Percentiles rank a stretch among this genome's conserved stretches.
phyloP scores from a whole-genome alignment of 768 basidiomycete genomes.

The Boletus barrowsii region DNA sequence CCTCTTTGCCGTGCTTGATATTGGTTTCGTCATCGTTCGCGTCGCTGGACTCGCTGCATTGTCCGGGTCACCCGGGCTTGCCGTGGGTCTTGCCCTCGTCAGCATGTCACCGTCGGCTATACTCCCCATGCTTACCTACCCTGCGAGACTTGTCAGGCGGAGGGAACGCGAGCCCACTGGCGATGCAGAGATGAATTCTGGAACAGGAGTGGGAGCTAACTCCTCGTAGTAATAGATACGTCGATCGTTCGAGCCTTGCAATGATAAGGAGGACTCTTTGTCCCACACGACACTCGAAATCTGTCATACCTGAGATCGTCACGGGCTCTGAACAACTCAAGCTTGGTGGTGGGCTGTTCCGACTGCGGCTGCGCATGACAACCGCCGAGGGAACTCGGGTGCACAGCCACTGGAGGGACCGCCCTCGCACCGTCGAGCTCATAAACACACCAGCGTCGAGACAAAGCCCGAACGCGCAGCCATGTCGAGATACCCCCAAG shows the following conservation, averaged over 20 bases:
- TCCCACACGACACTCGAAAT: no score
- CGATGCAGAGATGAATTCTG: slow-evolving; percentile 4
- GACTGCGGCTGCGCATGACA: slow-evolving; percentile 1
- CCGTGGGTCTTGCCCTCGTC: slow-evolving; percentile 8
- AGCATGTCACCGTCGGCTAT: slow-evolving; percentile 6
- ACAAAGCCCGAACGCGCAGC: slow-evolving; percentile 1
- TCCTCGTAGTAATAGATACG: not conserved
- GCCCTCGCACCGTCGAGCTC: not conserved
- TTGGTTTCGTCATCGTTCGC: slow-evolving; percentile 20
- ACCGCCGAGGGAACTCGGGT: not conserved
- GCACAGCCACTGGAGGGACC: slow-evolving; percentile 7
- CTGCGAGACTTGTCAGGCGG: not conserved
- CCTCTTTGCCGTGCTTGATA: slow-evolving; percentile 17
- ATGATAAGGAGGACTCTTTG: no score
- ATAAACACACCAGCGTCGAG: slow-evolving; percentile 3
- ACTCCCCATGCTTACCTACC: slow-evolving; percentile 1
- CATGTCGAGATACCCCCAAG: slow-evolving; percentile 45
- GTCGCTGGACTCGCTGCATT: slow-evolving; percentile 9
- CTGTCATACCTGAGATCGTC: no score
- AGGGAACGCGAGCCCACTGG: not conserved
- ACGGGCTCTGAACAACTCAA: no score
- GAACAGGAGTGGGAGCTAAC: not conserved
- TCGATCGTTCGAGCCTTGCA: not conserved
- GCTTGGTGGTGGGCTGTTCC: not conserved
- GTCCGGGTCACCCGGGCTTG: slow-evolving; percentile 12